Evolutionary conservation across 257 asterid species (phyloP), one percentile per base, ranked within the genome.

Genomic region (Lycium ferocissimum): DNA sequence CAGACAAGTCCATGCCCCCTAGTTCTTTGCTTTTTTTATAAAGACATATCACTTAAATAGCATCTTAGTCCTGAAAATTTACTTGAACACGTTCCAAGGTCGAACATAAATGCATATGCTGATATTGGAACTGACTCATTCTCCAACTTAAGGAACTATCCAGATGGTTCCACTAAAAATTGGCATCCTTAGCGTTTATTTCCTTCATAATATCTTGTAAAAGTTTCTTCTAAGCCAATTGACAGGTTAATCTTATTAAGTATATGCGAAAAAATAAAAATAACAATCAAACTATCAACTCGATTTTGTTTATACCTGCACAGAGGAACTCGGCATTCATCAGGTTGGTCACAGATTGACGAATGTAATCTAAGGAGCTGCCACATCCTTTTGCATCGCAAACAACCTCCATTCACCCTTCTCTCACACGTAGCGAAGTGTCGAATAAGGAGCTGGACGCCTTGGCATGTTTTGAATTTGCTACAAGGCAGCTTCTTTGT

Each of bases 331-430:
- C 89, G 87, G 93, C 99, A 96, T 80, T 82, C 93, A 63, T 93
- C 98, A 8, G 92, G 84, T 51, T 87, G 92, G 5, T 94, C 93
- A 85, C 99, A 96, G 6, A 96, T 92, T 40, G 95, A 94, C 2
- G 99, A 94, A 75, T 96, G 99, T 69, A 96, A 63, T 79, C 89
- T 81, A 65, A 96, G 90, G 22, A 96, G 94, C 87, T 96, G 99
- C 99, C 98, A 94, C 99, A 96, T 96, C 51, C 98, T 80, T n/a
- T 89, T 92, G 87, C 98, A 96, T 45, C 93, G 89, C 57, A 84
- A 71, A 71, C 99, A 96, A 18, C 98, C 96, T 11, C 98, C 99
- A 43, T 94, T 94, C 0, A 90, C 97, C 90, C 92, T 91, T 86
- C 88, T 93, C 92, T 90, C 89, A 63, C 99, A 96, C 13, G 88